Evolutionary conservation across 192 early-diverging fungal species (phyloP).

Genomic region (Thamnidium elegans): DNA sequence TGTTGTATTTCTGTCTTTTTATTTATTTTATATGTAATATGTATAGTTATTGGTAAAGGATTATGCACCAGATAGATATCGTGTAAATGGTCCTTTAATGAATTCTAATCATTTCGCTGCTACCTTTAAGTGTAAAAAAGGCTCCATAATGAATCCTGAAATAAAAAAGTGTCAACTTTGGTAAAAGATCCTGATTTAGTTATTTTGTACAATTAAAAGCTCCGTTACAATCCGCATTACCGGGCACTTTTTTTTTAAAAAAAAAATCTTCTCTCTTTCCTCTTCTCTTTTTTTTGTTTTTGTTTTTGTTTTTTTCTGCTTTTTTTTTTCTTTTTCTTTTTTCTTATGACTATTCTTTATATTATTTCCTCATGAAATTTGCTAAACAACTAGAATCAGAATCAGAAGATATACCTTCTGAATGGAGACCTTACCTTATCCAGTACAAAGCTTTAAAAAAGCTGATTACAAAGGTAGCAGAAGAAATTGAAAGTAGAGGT

Average conservation of each 20-base stretch:
- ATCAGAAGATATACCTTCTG: conserved; percentile 64
- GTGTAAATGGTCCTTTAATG: conserved; percentile 63
- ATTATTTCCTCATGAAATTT: conserved; percentile 63
- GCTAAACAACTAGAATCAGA: conserved; percentile 64
- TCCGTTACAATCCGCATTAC: too few species aligned
- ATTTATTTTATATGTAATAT: neutral
- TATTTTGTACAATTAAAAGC: neutral
- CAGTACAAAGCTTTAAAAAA: conserved; percentile 76
- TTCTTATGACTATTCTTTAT: neutral
- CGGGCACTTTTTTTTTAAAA: neutral
- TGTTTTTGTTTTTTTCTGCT: neutral
- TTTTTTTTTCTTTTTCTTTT: neutral
- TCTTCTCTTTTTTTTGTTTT: neutral
- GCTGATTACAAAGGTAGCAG: conserved; percentile 64
- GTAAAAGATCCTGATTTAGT: conserved; percentile 10
- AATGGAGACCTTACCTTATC: conserved; percentile 73
- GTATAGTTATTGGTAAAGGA: conserved; percentile 34
- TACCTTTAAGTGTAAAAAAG: conserved; percentile 58
- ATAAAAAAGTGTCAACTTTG: conserved; percentile 46
- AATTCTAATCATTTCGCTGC: conserved; percentile 64
- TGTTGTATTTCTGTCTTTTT: neutral
- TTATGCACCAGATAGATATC: conserved; percentile 57
- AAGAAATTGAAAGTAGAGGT: conserved; percentile 58
- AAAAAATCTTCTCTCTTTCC: conserved; percentile 1
- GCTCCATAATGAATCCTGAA: conserved; percentile 62